These are phyloP conservation scores for Helicostylum pulchrum DNA, from an alignment of 192 early-diverging fungal genomes.

Conservation along the genomic window DNA sequence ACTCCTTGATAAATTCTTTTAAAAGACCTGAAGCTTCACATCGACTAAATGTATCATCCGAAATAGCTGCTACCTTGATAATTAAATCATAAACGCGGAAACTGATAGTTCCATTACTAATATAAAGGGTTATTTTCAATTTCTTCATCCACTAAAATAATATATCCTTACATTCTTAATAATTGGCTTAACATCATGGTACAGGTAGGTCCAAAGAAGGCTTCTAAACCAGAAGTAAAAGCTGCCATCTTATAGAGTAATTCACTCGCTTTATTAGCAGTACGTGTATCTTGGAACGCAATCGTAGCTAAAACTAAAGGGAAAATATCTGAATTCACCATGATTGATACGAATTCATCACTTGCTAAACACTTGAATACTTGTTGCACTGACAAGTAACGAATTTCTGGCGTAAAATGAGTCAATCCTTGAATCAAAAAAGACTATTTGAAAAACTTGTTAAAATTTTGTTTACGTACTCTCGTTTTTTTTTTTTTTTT, in stretches of 20 bases:
- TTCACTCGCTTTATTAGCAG: slow-evolving; percentile 27
- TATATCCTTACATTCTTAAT: neutral
- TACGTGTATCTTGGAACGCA: slow-evolving; percentile 32
- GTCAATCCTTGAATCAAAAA: slow-evolving; percentile 34
- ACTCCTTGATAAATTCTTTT: slow-evolving; percentile 28
- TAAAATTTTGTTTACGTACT: slow-evolving; percentile 1
- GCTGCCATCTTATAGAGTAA: slow-evolving; percentile 34
- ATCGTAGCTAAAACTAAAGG: slow-evolving; percentile 28
- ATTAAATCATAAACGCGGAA: slow-evolving; percentile 52
- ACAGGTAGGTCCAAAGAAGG: slow-evolving; percentile 13
- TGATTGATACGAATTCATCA: slow-evolving; percentile 19
- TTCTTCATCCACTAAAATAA: neutral
- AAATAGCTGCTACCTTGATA: slow-evolving; percentile 33
- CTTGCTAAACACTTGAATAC: slow-evolving; percentile 41
- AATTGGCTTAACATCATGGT: slow-evolving; percentile 10
- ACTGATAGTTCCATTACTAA: slow-evolving; percentile 35
- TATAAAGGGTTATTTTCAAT: neutral
- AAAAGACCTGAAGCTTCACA: slow-evolving; percentile 37
- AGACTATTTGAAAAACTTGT: slow-evolving; percentile 12
- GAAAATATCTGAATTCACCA: slow-evolving; percentile 38
- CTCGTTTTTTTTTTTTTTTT: neutral
- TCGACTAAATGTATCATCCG: slow-evolving; percentile 31
- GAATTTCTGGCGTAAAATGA: slow-evolving; percentile 35
- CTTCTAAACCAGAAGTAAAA: slow-evolving; percentile 1
- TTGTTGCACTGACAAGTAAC: slow-evolving; percentile 38